Evolutionary conservation across 257 asterid species (phyloP).

Genomic region (Plantago ovata): DNA sequence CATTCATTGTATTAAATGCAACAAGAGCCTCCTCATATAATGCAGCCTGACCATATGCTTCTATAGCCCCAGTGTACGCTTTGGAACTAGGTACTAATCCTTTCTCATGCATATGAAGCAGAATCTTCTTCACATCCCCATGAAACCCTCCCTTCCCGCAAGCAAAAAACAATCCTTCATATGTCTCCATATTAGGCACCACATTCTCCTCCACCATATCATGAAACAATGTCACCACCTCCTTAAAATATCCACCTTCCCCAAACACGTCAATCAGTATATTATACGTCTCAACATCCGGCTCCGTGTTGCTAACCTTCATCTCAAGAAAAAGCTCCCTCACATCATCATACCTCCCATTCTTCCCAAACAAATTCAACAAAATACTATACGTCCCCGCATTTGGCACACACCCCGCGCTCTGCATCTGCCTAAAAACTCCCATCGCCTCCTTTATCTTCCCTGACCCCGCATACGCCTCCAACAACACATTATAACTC

Average conservation of each 20-base stretch:
- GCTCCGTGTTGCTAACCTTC: constrained; percentile 90
- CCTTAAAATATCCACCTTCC: constrained; percentile 97
- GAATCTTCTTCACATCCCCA: constrained; percentile 66
- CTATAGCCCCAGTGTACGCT: constrained; percentile 71
- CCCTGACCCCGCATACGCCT: constrained; percentile 72
- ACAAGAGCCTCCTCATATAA: constrained; percentile 92
- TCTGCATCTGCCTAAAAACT: constrained; percentile 92
- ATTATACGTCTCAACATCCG: constrained; percentile 83
- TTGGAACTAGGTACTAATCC: constrained; percentile 82
- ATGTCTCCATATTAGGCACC: constrained; percentile 97
- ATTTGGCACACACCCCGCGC: constrained; percentile 80
- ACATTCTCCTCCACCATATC: constrained; percentile 92
- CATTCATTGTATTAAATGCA: constrained; percentile 92
- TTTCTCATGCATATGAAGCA: constrained; percentile 70
- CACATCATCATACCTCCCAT: constrained; percentile 86
- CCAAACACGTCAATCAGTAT: constrained; percentile 87
- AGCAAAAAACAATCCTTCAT: constrained; percentile 79
- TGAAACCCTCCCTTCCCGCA: constrained; percentile 97
- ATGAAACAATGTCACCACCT: constrained; percentile 93
- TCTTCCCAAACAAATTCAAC: constrained; percentile 78
- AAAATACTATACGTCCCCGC: constrained; percentile 79
- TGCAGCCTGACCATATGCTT: constrained; percentile 91
- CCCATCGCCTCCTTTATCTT: constrained; percentile 76
- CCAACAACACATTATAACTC: constrained; percentile 84
- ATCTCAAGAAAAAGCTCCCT: constrained; percentile 92